Conservation (phyloP, 2,329 filamentous ascomycete species). For the Alternaria burnsii region DNA sequence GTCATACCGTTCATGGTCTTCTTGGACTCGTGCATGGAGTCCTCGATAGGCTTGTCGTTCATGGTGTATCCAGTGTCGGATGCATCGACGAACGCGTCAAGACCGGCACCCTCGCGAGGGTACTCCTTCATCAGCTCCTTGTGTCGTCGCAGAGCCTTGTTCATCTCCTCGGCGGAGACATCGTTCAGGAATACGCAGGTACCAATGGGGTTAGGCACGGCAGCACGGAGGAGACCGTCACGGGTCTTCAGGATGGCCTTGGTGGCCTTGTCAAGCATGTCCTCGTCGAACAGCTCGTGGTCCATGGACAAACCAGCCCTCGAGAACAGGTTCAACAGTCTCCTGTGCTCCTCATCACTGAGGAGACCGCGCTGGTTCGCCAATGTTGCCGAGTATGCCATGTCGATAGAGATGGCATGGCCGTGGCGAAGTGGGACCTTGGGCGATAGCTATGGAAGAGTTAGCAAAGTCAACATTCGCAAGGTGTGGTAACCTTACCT, state of each 20-base stretch:
- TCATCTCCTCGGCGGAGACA: constrained; percentile 69
- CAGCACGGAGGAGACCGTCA: constrained; percentile 72
- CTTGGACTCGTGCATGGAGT: constrained; percentile 29
- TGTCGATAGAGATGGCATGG: constrained; percentile 78
- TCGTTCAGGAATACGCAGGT: constrained; percentile 75
- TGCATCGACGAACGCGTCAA: constrained; percentile 74
- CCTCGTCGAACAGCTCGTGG: constrained; percentile 71
- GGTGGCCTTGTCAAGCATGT: constrained; percentile 71
- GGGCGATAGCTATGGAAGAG: constrained; percentile 64
- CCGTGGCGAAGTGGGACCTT: constrained; percentile 74
- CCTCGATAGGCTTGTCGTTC: constrained; percentile 54
- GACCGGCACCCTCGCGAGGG: constrained; percentile 69
- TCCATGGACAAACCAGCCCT: constrained; percentile 76
- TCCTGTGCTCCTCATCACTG: constrained; percentile 66
- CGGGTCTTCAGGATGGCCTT: constrained; percentile 75
- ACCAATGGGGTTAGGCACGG: constrained; percentile 73
- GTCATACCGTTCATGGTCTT: constrained; percentile 35
- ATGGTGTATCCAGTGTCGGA: constrained; percentile 71
- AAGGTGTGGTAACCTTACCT: constrained; percentile 26
- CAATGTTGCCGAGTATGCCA: constrained; percentile 77
- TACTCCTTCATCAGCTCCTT: constrained; percentile 70
- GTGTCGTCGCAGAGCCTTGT: constrained; percentile 66
- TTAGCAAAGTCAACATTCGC: constrained; percentile 13
- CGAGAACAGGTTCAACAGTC: constrained; percentile 73
- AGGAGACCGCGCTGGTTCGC: constrained; percentile 70